These are phyloP conservation scores for Cutaneotrichosporon sp. DNA, from an alignment of 1,284 basidiomycete species.

Conservation along the genomic window DNA sequence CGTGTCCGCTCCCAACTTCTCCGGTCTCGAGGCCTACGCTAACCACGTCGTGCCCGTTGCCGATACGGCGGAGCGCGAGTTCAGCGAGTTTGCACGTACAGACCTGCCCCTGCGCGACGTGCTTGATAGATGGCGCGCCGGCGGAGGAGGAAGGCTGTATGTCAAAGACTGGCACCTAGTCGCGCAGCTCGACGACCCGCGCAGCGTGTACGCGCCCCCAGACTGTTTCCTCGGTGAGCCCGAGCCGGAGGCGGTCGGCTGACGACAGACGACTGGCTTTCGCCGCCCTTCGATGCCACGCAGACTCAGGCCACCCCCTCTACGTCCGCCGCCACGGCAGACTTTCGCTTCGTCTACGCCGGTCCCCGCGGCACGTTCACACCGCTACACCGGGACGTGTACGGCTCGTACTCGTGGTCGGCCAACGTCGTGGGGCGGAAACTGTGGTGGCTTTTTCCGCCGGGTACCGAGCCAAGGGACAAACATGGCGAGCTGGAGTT, in stretches of 20 bases:
- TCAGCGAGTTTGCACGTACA: slow-evolving; percentile 42
- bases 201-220: slow-evolving; percentile 50
- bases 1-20: slow-evolving; percentile 22
- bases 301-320: slow-evolving; percentile 9
- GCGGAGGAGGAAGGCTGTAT: slow-evolving; percentile 43
- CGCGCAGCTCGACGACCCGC: slow-evolving; percentile 31
- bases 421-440: slow-evolving; percentile 56
- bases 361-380: slow-evolving; percentile 50
- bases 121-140: slow-evolving; percentile 45
- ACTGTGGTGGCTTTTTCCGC: slow-evolving; percentile 55
- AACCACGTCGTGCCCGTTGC: slow-evolving; percentile 45
- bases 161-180: slow-evolving; percentile 58
- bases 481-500: slow-evolving; percentile 31
- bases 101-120: slow-evolving; percentile 46
- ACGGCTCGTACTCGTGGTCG: slow-evolving; percentile 56
- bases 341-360: slow-evolving; percentile 49
- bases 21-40: slow-evolving; percentile 28
- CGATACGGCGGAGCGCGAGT: slow-evolving; percentile 33
- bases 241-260: background rate
- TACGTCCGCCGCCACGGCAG: slow-evolving; percentile 18
- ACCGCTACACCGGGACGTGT: slow-evolving; percentile 54
- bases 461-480: slow-evolving; percentile 33
- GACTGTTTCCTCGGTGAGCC: slow-evolving; percentile 44
- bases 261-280: slow-evolving; percentile 54
- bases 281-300: slow-evolving; percentile 35